Conservation (phyloP, 495 filamentous ascomycete genomes). For the Paragyromitra xinjiangensis region DNA sequence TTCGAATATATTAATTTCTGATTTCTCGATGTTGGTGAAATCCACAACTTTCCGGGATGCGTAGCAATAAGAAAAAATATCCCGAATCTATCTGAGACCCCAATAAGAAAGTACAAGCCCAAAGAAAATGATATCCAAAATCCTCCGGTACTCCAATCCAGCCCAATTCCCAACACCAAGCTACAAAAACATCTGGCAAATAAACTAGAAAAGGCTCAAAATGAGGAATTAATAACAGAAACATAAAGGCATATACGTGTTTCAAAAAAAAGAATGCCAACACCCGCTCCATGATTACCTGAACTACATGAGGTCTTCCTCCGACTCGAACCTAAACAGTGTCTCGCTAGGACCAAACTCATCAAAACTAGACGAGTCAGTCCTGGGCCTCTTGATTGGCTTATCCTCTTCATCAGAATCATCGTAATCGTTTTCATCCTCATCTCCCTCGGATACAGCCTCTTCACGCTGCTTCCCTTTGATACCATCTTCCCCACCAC, state of each 20-base stretch:
- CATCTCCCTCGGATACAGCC: slow-evolving; percentile 20
- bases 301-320: not conserved
- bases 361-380: slow-evolving; percentile 9
- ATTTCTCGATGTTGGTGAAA: not conserved
- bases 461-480: not conserved
- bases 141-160: slow-evolving; percentile 1
- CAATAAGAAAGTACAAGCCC: not conserved
- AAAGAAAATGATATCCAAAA: not conserved
- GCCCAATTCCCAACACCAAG: not conserved
- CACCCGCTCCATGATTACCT: not conserved
- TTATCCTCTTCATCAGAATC: slow-evolving; percentile 27
- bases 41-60: not conserved
- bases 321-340: not conserved
- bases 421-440: slow-evolving; percentile 3
- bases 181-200: not conserved
- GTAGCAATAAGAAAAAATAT: not conserved
- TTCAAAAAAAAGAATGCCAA: not conserved
- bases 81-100: not conserved
- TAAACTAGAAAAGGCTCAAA: not conserved
- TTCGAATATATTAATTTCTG: not conserved
- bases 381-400: slow-evolving; percentile 28
- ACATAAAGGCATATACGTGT: no score
- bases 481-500: not conserved
- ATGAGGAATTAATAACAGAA: not conserved
- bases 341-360: not conserved